A percentile compares a stretch with the other conserved stretches of the same genome.
phyloP scores from a whole-genome alignment of 2,329 filamentous ascomycete genomes.

The Botrytis fabae region DNA sequence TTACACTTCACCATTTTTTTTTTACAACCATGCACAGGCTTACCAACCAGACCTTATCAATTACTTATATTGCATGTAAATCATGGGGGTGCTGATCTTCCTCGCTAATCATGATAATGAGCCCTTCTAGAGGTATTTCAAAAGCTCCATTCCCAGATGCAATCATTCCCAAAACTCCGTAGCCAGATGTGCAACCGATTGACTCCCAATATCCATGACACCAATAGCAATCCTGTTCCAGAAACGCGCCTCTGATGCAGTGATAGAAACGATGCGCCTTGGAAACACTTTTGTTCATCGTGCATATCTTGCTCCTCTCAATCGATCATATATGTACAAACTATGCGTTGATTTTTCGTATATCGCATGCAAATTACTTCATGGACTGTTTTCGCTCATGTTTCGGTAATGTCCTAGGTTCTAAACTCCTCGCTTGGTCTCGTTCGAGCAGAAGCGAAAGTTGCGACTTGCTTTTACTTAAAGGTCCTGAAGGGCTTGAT shows the following conservation, averaged over 20 bases:
- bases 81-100: neutral
- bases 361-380: conserved; percentile 17
- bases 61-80: conserved; percentile 9
- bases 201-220: conserved; percentile 16
- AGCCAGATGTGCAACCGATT: conserved; percentile 18
- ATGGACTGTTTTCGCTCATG: conserved; percentile 13
- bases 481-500: conserved; percentile 41
- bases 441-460: conserved; percentile 58
- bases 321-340: conserved; percentile 20
- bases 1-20: neutral
- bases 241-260: conserved; percentile 18
- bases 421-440: conserved; percentile 46
- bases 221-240: conserved; percentile 12
- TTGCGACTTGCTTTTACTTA: conserved; percentile 62
- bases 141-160: conserved; percentile 23
- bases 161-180: conserved; percentile 19
- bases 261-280: conserved; percentile 16
- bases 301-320: conserved; percentile 3
- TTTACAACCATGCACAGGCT: neutral
- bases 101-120: conserved; percentile 6
- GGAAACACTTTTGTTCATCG: conserved; percentile 21
- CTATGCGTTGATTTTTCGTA: conserved; percentile 1
- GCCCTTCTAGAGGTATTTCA: neutral
- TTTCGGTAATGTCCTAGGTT: conserved; percentile 29
- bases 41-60: neutral